Evolutionary conservation across 495 filamentous ascomycete species (phyloP), one percentile per base, ranked within the genome.

Genomic region (Xylaria venustula): DNA sequence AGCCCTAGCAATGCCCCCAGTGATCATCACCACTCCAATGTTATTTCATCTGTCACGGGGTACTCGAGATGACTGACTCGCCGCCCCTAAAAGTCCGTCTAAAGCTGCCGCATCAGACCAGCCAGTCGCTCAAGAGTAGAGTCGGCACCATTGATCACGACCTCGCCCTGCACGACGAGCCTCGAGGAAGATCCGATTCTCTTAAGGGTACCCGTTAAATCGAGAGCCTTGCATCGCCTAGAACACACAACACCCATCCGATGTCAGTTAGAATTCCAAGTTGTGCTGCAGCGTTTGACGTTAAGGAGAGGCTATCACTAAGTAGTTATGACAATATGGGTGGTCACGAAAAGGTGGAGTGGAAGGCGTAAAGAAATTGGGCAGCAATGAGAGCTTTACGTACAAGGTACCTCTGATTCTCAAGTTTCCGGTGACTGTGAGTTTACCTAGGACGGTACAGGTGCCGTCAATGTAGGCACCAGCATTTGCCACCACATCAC

Each of bases 161-260:
- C 17, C 41, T 48, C 20, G 32, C 26, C 30, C 26, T 40, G 7
- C 34, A 48, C 55, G 8, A 28, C 23, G 23, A 58, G 3, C 20
- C 19, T 57, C 2, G 32, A 9, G 12, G 14, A 20, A 8, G 14
- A 6, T 58, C 55, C 55, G 4, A 20, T 26, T 19, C 40, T 41
- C 3, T 19, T 2, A 22, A 58, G n/a, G 1, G 30, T 32, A 17
- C 41, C 15, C 0, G 30, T 15, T 4, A 36, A 23, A 14, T n/a
- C 19, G 15, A 49, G 55, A 15, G 11, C n/a, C 12, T 58, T 28
- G 32, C 55, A 58, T 30, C 41, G 17, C 55, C 55, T 58, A 22
- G 12, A 37, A 22, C n/a, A 14, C 14, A 45, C 14, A 20, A 9
- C 45, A 25, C 3, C 7, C 26, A 23, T 34, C 32, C 30, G 30